Base-by-base conservation (phyloP, 1,284 basidiomycete species). In the Rhodotorula sp. region DNA sequence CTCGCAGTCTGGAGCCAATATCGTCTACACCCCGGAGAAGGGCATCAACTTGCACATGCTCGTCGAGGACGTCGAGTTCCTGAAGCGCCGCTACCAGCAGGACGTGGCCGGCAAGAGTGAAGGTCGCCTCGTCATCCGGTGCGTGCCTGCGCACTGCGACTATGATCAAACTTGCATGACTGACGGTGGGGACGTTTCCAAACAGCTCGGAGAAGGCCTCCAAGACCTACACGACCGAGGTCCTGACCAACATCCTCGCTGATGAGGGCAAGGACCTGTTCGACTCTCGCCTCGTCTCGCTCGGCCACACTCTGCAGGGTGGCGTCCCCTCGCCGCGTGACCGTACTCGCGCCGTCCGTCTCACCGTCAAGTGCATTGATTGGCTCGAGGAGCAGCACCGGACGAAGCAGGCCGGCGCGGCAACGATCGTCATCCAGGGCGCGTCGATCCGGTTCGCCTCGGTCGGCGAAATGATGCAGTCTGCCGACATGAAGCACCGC, bases 291-390 rank as follows among this genome's bases (percentile, higher is more conserved):
- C 91, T 88, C 18, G 97, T 95, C 23, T 90, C 91, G 5, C 88
- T 99, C 28, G 95, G 97, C 16, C 97, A 99, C 83, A 97, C 94
- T 2, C 84, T 99, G 15, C 95, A 99, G 80, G 95, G 95, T 26
- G 93, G 93, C 8, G 89, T 92, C 6, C 95, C 95, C 5, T 95
- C 94, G 0, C 95, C 95, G 0, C 85, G 92, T 75, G 97, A 99
- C 83, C 91, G 95, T 69, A 89, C 91, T 0, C 90, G 93, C 26
- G 95, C 93, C 1, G 90, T 92, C 1, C 89, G 95, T 59, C 86
- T 98, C 55, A 89, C 95, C 14, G 85, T 97, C 72, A 90, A 91
- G 77, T 95, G 92, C 84, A 95, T 98, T 90, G 84, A 88, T 63
- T 98, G 97, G 86, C 85, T 99, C 75, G 95, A 98, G 82, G 81